Evolutionary conservation across 345 rosid species (phyloP).

Genomic region (Tarenaya hassleriana): DNA sequence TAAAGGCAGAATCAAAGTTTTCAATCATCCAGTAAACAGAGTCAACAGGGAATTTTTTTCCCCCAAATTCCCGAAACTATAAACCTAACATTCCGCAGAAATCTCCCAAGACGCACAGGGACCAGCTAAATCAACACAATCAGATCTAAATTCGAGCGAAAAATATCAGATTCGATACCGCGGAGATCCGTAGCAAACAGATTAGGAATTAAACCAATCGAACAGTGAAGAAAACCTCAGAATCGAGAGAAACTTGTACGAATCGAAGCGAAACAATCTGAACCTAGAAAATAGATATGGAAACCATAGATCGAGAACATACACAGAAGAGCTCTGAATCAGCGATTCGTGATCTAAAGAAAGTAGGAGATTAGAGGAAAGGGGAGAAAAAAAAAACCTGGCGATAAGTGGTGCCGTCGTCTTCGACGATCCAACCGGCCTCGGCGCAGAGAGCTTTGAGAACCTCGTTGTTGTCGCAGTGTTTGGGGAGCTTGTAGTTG

Average conservation of each 20-base stretch:
- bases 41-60: too few species aligned
- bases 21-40: too few species aligned
- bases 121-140: not conserved
- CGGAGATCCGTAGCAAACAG: not conserved
- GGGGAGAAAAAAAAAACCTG: slow-evolving; percentile 36
- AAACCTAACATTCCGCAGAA: too few species aligned
- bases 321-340: slow-evolving; percentile 4
- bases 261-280: not conserved
- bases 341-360: not conserved
- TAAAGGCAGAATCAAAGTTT: too few species aligned
- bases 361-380: not conserved
- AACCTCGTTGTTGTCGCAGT: slow-evolving; percentile 96
- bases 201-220: slow-evolving; percentile 10
- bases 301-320: not conserved
- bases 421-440: slow-evolving; percentile 94
- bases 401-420: slow-evolving; percentile 90
- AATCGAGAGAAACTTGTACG: not conserved
- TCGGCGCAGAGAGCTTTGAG: slow-evolving; percentile 82
- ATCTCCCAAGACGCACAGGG: too few species aligned
- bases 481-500: slow-evolving; percentile 80
- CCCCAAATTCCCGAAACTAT: too few species aligned
- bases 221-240: slow-evolving; percentile 14
- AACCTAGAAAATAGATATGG: not conserved
- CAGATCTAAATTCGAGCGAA: slow-evolving; percentile 2
- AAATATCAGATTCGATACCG: not conserved